phyloP scores from a whole-genome alignment of 768 basidiomycete species.

The Strobilomyces echinocephalus region DNA sequence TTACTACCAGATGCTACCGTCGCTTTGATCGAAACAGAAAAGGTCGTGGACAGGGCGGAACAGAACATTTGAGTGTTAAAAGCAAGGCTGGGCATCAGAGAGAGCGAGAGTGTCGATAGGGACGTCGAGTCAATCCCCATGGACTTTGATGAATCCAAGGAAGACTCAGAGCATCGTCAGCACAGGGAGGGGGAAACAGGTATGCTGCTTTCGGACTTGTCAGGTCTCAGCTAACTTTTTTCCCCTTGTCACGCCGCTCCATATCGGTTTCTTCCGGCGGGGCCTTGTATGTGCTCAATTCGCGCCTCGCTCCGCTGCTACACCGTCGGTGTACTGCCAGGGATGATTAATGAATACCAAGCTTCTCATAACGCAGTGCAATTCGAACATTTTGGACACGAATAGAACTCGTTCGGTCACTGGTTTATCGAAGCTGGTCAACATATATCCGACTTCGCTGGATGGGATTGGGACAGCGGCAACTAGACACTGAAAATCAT shows the following conservation, averaged over 20 bases:
- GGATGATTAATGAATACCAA: no score
- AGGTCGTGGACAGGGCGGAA: slow-evolving; percentile 78
- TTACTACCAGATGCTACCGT: slow-evolving; percentile 66
- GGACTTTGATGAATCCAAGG: slow-evolving; percentile 47
- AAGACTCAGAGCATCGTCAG: slow-evolving; percentile 58
- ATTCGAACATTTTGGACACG: no score
- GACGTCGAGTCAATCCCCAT: slow-evolving; percentile 40
- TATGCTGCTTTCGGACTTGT: slow-evolving; percentile 4
- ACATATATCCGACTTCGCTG: no score
- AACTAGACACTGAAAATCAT: no score
- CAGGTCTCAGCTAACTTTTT: neutral
- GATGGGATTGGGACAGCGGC: no score
- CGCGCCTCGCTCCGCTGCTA: no score
- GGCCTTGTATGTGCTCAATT: no score
- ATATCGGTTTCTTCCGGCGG: slow-evolving; percentile 72
- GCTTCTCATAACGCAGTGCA: no score
- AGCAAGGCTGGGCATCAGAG: slow-evolving; percentile 52
- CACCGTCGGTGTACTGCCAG: no score
- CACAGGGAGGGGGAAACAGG: slow-evolving; percentile 55
- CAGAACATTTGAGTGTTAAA: slow-evolving; percentile 76
- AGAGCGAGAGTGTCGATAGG: slow-evolving; percentile 39
- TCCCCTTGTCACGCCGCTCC: slow-evolving; percentile 55
- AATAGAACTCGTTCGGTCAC: no score
- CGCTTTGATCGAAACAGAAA: slow-evolving; percentile 83
- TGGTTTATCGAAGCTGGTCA: no score